Base-by-base conservation (phyloP, 1,139 yeast genomes). In the Geotrichum siamense region DNA sequence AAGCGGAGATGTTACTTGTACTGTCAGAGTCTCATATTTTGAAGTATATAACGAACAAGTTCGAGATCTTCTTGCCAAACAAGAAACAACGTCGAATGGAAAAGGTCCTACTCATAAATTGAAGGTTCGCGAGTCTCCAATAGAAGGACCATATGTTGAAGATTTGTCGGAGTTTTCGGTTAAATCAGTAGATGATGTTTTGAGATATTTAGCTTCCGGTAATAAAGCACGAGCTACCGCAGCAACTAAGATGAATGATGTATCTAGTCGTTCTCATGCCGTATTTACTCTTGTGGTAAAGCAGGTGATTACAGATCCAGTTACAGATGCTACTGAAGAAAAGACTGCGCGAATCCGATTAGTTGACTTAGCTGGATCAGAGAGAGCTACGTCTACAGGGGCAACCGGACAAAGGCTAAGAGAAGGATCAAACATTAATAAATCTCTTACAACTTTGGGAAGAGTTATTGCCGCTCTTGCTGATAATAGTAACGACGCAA, bases 281-380 rank as follows among this genome's bases (percentile, higher is more conserved):
- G 82, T 83, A 0, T 72, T 83, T 45, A 79, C 85, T 0, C 58
- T 84, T 20, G 65, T 71, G 5, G 67, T 83, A 41, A 72, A 73
- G 41, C 89, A 82, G 55, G 78, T 78, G 16, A 65, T 68, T 47
- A 69, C 65, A 52, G 60, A 63, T 32, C 62, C 64, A 28, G 64
- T 62, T 12, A 64, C 66, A 21, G 67, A 73, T 30, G 73, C 75
- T 2, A 70, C 74, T 6, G 77, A 81, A 17, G 75, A 73, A 26
- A 78, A 74, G 53, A 73, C 78, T 33, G 79, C 91, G 1, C 74
- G 76, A 49, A 69, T 83, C 32, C 72, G 84, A 48, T 67, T 83
- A 26, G 91, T 83, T 1, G 94, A 83, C 63, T 65, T 83, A 53
- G 94, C 94, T 0, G 94, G 94, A 0, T 79, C 89, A 0, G 94